Evolutionary conservation across 2,329 filamentous ascomycete genomes (phyloP), one percentile per base, ranked within the genome.

Genomic region (Alternaria metachromatica): DNA sequence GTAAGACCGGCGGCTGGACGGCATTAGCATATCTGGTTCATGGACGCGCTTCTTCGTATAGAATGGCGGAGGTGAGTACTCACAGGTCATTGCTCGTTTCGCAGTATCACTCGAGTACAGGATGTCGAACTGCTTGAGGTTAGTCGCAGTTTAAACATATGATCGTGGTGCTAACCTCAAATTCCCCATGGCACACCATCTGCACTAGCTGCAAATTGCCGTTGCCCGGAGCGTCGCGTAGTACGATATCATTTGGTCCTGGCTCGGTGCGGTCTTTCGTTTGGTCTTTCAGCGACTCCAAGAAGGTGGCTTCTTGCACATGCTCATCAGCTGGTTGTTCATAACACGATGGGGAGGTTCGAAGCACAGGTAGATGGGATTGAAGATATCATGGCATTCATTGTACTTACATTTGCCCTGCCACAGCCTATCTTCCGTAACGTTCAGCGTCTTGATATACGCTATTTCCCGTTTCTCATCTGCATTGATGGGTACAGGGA

Each of bases 171-270:
- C 76, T 65, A 73, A 85, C 84, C 80, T 90, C 92, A 73, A 97
- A 98, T 6, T 88, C 80, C 3, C 94, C 95, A 71, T 94, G 87
- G 71, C 96, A 97, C 3, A 93, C 88, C 81, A 97, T 96, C 80
- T 98, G 93, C 33, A 98, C 86, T 49, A 97, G 84, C 66, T 98
- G 94, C 23, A 92, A 82, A 75, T 97, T 98, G 20, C 93, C 95
- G 18, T 80, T 72, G 4, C 87, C 88, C 8, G 91, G 89, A 21
- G 82, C 81, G 76, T 96, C 91, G 90, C 62, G 61, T 12, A 76
- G 54, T 3, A 73, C 93, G 92, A 66, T 55, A 26, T 72, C 68
- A 45, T 63, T 63, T 20, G 69, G 61, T 10, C 62, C 61, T 26
- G 56, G 51, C 18, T 67, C 59, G 6, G 60, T 67, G 20, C 57